Percentiles rank a stretch among this genome's conserved stretches.
Evolutionary conservation across 768 basidiomycete genomes (phyloP).

Genomic region (Daedalea quercina): DNA sequence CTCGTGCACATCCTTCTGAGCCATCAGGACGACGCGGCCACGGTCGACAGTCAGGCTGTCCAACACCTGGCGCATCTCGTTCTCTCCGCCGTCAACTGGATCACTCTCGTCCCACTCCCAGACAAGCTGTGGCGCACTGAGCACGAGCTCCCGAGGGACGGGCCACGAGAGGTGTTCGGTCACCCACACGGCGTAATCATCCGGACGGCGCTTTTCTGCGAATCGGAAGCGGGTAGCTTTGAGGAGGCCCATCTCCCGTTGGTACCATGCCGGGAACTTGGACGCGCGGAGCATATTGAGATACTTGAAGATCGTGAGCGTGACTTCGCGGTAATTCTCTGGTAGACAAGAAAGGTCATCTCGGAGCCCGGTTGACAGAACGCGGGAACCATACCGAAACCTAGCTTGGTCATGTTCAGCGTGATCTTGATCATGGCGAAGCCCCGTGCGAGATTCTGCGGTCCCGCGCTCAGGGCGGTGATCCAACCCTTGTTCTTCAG

Average conservation of each 20-base stretch:
- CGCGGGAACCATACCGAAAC: slow-evolving; percentile 60
- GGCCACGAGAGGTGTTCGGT: slow-evolving; percentile 75
- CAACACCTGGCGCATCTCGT: slow-evolving; percentile 55
- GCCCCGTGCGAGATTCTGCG: slow-evolving; percentile 67
- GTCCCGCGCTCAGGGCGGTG: slow-evolving; percentile 63
- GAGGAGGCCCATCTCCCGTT: slow-evolving; percentile 69
- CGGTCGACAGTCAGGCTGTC: slow-evolving; percentile 49
- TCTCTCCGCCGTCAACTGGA: slow-evolving; percentile 20
- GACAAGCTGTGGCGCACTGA: slow-evolving; percentile 64
- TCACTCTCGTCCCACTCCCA: slow-evolving; percentile 65
- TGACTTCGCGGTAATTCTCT: slow-evolving; percentile 74
- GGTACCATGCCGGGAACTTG: slow-evolving; percentile 55
- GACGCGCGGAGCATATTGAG: slow-evolving; percentile 61
- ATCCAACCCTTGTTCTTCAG: slow-evolving; percentile 88
- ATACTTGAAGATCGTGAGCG: slow-evolving; percentile 73
- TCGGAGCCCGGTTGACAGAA: slow-evolving; percentile 1
- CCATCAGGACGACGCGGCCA: slow-evolving; percentile 72
- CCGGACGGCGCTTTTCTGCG: slow-evolving; percentile 75
- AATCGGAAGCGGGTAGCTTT: slow-evolving; percentile 78
- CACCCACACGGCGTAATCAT: slow-evolving; percentile 72
- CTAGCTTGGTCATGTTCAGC: slow-evolving; percentile 73
- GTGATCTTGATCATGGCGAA: slow-evolving; percentile 89
- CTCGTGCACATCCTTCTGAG: slow-evolving; percentile 56
- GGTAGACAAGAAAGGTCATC: slow-evolving; percentile 3
- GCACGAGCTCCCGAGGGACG: slow-evolving; percentile 66